Base-by-base conservation (phyloP, 805 yeast species). In the Wickerhamomyces canadensis region DNA sequence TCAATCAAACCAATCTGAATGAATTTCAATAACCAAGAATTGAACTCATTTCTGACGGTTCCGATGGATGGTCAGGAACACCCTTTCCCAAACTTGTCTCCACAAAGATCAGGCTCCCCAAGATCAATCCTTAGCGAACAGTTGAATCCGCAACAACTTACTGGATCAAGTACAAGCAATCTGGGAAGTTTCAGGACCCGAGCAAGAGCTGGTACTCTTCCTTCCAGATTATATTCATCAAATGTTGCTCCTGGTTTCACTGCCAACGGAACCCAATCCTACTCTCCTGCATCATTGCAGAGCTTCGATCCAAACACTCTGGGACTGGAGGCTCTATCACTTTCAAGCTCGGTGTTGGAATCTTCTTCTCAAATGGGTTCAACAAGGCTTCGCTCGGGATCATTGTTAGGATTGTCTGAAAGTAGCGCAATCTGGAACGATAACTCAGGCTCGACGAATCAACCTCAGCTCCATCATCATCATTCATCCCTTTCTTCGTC, bases 161-260 rank as follows among this genome's bases (percentile, higher is more conserved):
- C 14, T 44, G 42, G 30, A 43, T 33, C 30, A 26, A 17, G 4
- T 28, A 49, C 59, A 22, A 48, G 59, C 43, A 54, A 57, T 47
- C 47, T 67, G 48, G 67, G 73, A 3, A 55, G 56, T 18, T 56
- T 65, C 36, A 62, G 76, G 48, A 66, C 75, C 13, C 70, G 93
- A 43, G 76, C 83, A 31, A 70, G 94, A 45, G 84, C 93, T 2
- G 93, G 93, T 3, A 84, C 94, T 12, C 62, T 84, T 33, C 91
- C 93, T 8, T 78, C 88, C 16, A 62, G 80, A 33, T 68, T 79
- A 37, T 52, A 61, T 30, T 54, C 66, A 18, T 57, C 47, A 22
- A 43, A 46, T 48, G 10, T 51, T 46, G 37, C 53, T 35, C 37
- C 61, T 48, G 41, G 55, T 40, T 39, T 44, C 11, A 32, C 45